Base-by-base conservation (phyloP, 1,284 basidiomycete species). In the Irpex lacteus region DNA sequence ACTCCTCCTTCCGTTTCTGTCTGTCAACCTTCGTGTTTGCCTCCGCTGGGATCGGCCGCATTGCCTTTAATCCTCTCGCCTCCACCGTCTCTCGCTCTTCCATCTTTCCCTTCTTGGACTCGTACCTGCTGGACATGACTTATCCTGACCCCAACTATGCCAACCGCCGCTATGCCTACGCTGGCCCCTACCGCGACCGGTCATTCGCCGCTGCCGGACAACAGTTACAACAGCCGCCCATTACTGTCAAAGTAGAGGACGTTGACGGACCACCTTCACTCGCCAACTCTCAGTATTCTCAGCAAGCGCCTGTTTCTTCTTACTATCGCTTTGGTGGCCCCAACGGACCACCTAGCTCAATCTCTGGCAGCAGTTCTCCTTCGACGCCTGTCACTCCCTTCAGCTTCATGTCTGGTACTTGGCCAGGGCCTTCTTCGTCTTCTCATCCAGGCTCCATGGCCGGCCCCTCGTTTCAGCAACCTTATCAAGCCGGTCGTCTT, bases 391-490 rank as follows among this genome's bases (percentile, higher is more conserved):
- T 70, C 26, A 64, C 72, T 6, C 68, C 74, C 13, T 77, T 76
- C 69, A 71, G 67, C 19, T 77, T 76, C 69, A 76, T 76, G 75
- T 70, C 75, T 8, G 71, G 73, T 40, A 66, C 69, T 36, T 66
- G 68, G 44, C 69, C 69, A 44, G 67, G 70, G 32, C 38, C 65
- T 36, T 44, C 66, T 6, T 67, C 68, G 54, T 65, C 64, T 37
- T 54, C 68, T 34, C 62, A 67, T 15, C 67, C 73, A 52, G 68
- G 69, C 18, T 65, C 71, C 11, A 55, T 67, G n/a, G 66, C 69
- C 47, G 60, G 65, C 9, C 65, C 63, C 19, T 69, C 70, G 36
- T 71, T 67, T 63, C 69, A 57, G 18, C 71, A 71, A 60, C 65
- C 69, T 52, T 73, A 75, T 61, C 66, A 67, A 4, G 38, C 65